Conservation (phyloP, 2,329 filamentous ascomycete species). For the Penicillium freii region DNA sequence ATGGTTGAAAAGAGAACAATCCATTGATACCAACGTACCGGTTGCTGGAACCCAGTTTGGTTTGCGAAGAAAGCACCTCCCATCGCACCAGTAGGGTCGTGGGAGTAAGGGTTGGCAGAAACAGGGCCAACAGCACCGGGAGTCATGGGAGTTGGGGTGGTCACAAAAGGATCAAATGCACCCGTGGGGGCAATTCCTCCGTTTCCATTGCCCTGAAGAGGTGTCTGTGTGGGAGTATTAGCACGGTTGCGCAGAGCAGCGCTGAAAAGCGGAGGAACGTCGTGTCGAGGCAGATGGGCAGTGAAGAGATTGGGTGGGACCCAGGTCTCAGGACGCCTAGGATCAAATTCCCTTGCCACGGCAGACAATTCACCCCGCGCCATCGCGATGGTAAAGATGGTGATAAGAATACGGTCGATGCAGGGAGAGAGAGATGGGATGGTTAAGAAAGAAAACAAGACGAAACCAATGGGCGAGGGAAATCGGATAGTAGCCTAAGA, state of each 20-base stretch:
- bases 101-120: conserved; percentile 73
- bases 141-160: conserved; percentile 56
- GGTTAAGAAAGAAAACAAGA: background rate
- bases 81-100: conserved; percentile 60
- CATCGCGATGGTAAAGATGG: background rate
- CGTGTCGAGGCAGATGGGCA: background rate
- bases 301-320: background rate
- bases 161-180: conserved; percentile 64
- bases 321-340: background rate
- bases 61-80: conserved; percentile 65
- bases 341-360: background rate
- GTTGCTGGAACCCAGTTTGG: conserved; percentile 60
- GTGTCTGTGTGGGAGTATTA: conserved; percentile 28
- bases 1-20: background rate
- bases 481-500: background rate
- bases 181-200: conserved; percentile 50
- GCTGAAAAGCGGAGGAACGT: background rate
- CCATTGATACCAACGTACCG: conserved; percentile 47
- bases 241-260: background rate
- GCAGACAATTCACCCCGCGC: background rate
- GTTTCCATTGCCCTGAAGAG: conserved; percentile 50
- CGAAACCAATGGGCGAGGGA: background rate
- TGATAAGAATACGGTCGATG: background rate
- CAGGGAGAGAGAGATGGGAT: background rate
- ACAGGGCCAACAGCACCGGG: conserved; percentile 44